Conservation (phyloP, 2,329 filamentous ascomycete species). For the Trichoderma sp. region DNA sequence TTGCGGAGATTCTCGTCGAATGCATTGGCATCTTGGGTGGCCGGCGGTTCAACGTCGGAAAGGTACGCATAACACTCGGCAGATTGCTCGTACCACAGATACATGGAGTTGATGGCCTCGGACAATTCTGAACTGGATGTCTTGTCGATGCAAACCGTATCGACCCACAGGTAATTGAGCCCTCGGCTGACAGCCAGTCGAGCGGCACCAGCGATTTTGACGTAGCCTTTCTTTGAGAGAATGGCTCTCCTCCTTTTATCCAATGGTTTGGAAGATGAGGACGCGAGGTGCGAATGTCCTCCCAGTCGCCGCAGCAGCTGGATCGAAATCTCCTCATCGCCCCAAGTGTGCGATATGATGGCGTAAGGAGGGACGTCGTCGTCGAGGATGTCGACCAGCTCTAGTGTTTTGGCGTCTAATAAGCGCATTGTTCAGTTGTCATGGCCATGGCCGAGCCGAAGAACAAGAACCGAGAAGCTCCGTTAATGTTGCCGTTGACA, state of each 20-base stretch:
- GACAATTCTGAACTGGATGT: slow-evolving; percentile 8
- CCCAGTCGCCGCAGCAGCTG: slow-evolving; percentile 30
- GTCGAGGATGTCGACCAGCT: slow-evolving; percentile 21
- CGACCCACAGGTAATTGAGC: slow-evolving; percentile 33
- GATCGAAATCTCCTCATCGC: slow-evolving; percentile 32
- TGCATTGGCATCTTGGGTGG: background rate
- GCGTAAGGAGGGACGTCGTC: slow-evolving; percentile 31
- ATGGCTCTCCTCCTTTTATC: slow-evolving; percentile 15
- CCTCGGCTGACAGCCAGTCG: slow-evolving; percentile 22
- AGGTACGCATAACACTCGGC: slow-evolving; percentile 34
- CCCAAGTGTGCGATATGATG: slow-evolving; percentile 38
- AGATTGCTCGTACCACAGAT: slow-evolving; percentile 33
- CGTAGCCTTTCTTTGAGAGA: slow-evolving; percentile 27
- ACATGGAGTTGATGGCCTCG: slow-evolving; percentile 21
- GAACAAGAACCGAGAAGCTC: background rate
- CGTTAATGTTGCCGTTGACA: background rate
- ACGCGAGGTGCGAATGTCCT: slow-evolving; percentile 5
- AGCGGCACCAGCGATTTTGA: slow-evolving; percentile 29
- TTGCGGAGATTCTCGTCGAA: slow-evolving; percentile 20
- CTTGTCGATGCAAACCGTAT: slow-evolving; percentile 32
- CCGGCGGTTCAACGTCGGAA: slow-evolving; percentile 27
- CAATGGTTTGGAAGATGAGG: background rate
- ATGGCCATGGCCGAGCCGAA: background rate
- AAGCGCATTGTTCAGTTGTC: slow-evolving; percentile 18
- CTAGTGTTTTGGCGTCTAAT: slow-evolving; percentile 20